Evolutionary conservation across 192 early-diverging fungal species (phyloP).

Genomic region (Umbelopsis vinacea): DNA sequence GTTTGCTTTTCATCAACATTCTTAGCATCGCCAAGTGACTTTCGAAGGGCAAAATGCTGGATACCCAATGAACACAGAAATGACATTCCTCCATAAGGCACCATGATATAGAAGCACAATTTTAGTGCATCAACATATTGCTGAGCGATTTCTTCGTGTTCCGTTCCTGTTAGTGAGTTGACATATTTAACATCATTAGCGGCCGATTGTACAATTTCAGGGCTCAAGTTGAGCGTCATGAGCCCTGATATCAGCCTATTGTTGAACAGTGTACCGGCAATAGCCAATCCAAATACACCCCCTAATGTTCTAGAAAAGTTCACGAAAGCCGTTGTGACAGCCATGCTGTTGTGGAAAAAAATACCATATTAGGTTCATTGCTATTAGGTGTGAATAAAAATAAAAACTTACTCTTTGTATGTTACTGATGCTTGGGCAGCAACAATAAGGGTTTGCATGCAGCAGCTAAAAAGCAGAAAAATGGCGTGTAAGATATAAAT

Average conservation of each 20-base stretch:
- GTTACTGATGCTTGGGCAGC: conserved; percentile 73
- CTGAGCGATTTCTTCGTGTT: background rate
- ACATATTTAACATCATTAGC: background rate
- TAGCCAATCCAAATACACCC: conserved; percentile 64
- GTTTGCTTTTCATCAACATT: background rate
- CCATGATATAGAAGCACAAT: background rate
- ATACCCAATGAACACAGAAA: background rate
- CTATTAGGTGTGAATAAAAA: background rate
- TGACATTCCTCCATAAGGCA: background rate
- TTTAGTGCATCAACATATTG: background rate
- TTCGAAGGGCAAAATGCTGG: background rate
- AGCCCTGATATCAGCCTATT: background rate
- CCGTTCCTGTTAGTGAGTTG: background rate
- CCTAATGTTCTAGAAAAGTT: conserved; percentile 54
- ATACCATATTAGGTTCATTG: conserved; percentile 18
- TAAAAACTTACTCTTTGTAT: conserved; percentile 43
- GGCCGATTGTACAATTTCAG: background rate
- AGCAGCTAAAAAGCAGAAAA: conserved; percentile 51
- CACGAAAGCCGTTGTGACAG: conserved; percentile 41
- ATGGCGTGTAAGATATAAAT: background rate
- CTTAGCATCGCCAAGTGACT: conserved; percentile 2
- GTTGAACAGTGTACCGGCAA: conserved; percentile 68
- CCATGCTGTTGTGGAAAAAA: conserved; percentile 6
- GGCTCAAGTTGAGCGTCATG: background rate
- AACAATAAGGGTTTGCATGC: conserved; percentile 77